Base-by-base conservation (phyloP, 2,329 filamentous ascomycete genomes). In the Orbilia ellipsospora region DNA sequence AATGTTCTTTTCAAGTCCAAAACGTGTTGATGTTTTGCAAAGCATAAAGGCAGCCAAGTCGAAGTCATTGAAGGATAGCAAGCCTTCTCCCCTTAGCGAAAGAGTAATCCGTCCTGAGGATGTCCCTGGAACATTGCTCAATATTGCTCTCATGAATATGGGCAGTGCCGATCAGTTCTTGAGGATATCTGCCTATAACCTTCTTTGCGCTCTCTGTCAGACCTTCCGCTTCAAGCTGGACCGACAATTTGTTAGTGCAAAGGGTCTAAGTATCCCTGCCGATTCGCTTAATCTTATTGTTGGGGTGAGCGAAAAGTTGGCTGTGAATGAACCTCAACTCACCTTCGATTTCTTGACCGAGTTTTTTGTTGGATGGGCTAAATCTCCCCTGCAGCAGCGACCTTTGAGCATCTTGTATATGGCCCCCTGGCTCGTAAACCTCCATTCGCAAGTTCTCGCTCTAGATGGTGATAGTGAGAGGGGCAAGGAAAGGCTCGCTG, bases 361-460 rank as follows among this genome's bases (percentile, higher is more conserved):
- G 79, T 91, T 91, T 80, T 91, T 91, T 72, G 88, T 90, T 23
- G 88, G 89, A 16, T 91, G 89, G 89, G 88, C 90, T 78, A 90
- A 88, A 79, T 89, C 90, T 78, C 86, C 88, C 0, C 87, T 89
- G 40, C 87, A 90, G 67, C 89, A 91, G 79, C 88, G 89, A 78
- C 88, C 89, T 0, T 80, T 91, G 23, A 90, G 88, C 78, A 83
- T 91, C 31, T 87, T 88, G 4, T 91, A 91, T 80, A 90, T 91
- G 87, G 87, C 89, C 4, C 89, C 89, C 1, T 91, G 89, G 89
- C 83, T 91, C 44, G 84, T 87, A 4, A 86, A 88, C 12, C 81
- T 91, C 40, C 86, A 89, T 56, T 87, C 86, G 1, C 85, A 86
- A 65, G 84, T 91, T 2, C 82, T 91, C 16, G 84, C 86, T 2